These are phyloP conservation scores for Coemansia sp. DNA, from an alignment of 192 early-diverging fungal genomes.

Conservation along the genomic window DNA sequence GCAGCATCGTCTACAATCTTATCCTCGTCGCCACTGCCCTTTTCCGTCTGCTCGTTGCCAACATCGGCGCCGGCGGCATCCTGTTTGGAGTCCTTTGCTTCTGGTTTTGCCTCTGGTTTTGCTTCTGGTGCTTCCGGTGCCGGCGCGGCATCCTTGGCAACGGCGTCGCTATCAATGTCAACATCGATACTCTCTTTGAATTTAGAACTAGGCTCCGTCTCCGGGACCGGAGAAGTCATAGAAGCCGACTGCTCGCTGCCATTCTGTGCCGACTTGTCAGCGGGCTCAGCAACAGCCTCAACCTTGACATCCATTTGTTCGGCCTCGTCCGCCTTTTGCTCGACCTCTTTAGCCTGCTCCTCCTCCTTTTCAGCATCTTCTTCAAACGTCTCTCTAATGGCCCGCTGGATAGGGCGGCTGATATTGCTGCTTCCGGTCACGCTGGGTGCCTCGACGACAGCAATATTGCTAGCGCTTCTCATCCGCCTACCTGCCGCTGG, in stretches of 20 bases:
- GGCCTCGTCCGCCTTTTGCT: neutral
- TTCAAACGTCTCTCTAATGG: slow-evolving; percentile 5
- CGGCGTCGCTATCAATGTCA: neutral
- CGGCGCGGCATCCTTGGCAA: neutral
- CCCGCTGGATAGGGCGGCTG: slow-evolving; percentile 5
- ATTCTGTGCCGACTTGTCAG: neutral
- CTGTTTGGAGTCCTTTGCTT: neutral
- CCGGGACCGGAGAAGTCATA: neutral
- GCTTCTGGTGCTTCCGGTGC: too few relatives aligned
- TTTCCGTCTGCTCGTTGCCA: too few relatives aligned
- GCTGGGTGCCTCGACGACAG: slow-evolving; percentile 3
- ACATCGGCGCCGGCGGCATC: too few relatives aligned
- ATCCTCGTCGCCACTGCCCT: too few relatives aligned
- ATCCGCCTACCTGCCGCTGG: slow-evolving; percentile 1
- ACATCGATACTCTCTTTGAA: neutral
- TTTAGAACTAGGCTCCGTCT: neutral
- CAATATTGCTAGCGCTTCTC: slow-evolving; percentile 15
- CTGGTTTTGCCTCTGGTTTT: too few relatives aligned
- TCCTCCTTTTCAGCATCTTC: neutral
- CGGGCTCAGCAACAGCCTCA: neutral
- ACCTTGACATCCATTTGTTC: neutral
- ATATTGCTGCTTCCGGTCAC: neutral
- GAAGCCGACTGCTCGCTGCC: neutral
- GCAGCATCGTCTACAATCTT: neutral
- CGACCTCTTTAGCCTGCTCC: too few relatives aligned